Evolutionary conservation across 805 yeast species (phyloP).

Genomic region (Yarrowia sp.): DNA sequence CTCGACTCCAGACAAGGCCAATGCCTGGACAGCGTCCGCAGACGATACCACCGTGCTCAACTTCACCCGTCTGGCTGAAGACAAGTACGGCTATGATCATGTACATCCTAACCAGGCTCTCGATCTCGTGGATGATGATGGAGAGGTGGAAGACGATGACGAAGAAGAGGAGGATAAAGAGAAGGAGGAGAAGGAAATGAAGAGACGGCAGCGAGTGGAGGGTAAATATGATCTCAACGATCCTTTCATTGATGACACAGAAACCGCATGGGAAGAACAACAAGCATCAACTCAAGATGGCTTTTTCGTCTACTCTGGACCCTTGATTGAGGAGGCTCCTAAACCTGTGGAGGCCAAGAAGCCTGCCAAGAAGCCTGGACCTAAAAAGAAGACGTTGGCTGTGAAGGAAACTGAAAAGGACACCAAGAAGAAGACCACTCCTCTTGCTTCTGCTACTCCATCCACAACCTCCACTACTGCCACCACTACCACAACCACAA

Average conservation of each 20-base stretch:
- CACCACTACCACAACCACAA: background rate
- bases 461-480: slow-evolving; percentile 7
- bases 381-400: slow-evolving; percentile 27
- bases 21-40: slow-evolving; percentile 22
- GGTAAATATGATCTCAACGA: slow-evolving; percentile 91
- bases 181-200: slow-evolving; percentile 35
- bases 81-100: slow-evolving; percentile 75
- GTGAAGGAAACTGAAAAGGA: slow-evolving; percentile 21
- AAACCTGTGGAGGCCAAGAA: slow-evolving; percentile 37
- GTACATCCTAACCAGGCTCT: slow-evolving; percentile 58
- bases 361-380: slow-evolving; percentile 23
- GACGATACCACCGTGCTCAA: slow-evolving; percentile 50
- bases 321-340: slow-evolving; percentile 49
- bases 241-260: slow-evolving; percentile 96
- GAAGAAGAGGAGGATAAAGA: slow-evolving; percentile 35
- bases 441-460: background rate
- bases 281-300: slow-evolving; percentile 92
- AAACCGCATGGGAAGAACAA: slow-evolving; percentile 88
- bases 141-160: slow-evolving; percentile 41
- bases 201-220: slow-evolving; percentile 59
- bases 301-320: slow-evolving; percentile 93
- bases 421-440: slow-evolving; percentile 14
- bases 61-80: slow-evolving; percentile 71
- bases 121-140: slow-evolving; percentile 51
- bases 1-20: slow-evolving; percentile 22